Conservation (phyloP, 495 filamentous ascomycete genomes). For the Penicillium riverlandense region DNA sequence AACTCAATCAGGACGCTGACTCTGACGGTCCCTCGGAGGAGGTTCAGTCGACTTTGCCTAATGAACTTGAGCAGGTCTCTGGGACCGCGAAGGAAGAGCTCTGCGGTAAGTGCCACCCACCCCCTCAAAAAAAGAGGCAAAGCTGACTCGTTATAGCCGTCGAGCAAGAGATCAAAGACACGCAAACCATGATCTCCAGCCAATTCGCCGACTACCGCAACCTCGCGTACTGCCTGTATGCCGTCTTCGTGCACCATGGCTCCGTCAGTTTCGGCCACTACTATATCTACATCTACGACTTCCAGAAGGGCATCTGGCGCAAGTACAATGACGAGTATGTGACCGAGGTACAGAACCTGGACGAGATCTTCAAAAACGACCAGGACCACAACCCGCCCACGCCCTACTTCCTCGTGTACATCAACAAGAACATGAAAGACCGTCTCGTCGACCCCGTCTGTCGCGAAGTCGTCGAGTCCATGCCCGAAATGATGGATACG, state of each 20-base stretch:
- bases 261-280: constrained; percentile 75
- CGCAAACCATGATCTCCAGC: constrained; percentile 44
- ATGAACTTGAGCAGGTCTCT: constrained; percentile 27
- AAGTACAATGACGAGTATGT: constrained; percentile 91
- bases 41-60: constrained; percentile 19
- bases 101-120: constrained; percentile 18
- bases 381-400: constrained; percentile 57
- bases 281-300: constrained; percentile 95
- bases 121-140: not conserved
- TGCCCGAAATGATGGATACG: constrained; percentile 6
- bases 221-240: constrained; percentile 75
- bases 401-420: constrained; percentile 86
- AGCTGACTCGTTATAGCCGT: constrained; percentile 27
- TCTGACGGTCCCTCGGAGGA: constrained; percentile 15
- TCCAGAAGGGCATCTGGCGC: constrained; percentile 71
- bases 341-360: constrained; percentile 52
- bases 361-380: constrained; percentile 59
- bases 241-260: constrained; percentile 85
- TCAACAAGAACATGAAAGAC: constrained; percentile 55
- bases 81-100: constrained; percentile 28
- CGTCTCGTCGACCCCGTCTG: constrained; percentile 55
- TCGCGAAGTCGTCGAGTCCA: constrained; percentile 30
- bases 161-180: constrained; percentile 40
- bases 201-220: constrained; percentile 53
- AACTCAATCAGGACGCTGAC: constrained; percentile 17